Base-by-base conservation (phyloP, 2,329 filamentous ascomycete genomes). In the Amauroascus niger region DNA sequence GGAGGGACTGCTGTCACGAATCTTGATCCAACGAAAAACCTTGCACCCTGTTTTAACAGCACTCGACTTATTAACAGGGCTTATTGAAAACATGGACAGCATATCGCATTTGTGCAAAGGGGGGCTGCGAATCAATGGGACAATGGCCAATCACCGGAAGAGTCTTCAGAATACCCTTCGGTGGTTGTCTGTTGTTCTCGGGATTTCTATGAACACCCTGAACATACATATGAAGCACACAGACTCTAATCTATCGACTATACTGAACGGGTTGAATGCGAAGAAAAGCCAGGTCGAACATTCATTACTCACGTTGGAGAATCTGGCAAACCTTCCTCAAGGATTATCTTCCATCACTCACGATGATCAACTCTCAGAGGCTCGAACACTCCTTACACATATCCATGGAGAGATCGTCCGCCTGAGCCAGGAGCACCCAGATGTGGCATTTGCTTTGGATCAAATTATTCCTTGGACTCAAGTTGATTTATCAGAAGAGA, bases 1-100 rank as follows among this genome's bases (percentile, higher is more conserved):
- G n/a, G 93, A 98, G 66, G 88, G 90, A 24, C 77, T 96, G 55
- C 73, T 97, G 28, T 77, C 84, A 53, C 56, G 70, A 30, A 61
- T 67, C 40, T 62, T 71, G 43, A 68, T 65, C 43, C 72, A 75
- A 59, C 66, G 71, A 59, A 59, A 67, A 40, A 53, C 60, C 13
- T 60, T 74, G 47, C 64, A 66, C 4, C 65, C 66, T 3, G 59
- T 64, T 4, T 57, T 70, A 16, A 62, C 58, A 26, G 61, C 65
- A 1, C 39, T 73, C 24, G 58, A 55, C 20, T 60, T 57, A 5
- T 57, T 74, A 37, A 63, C 62, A 47, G 62, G 57, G 18, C 64
- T 60, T 4, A 57, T 68, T 49, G 55, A 57, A 32, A 64, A 65
- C 44, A 66, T 71, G 54, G 62, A 62, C 14, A 66, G 63, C 49